Evolutionary conservation across 2,329 filamentous ascomycete species (phyloP).

Genomic region (Aspergillus sp.): DNA sequence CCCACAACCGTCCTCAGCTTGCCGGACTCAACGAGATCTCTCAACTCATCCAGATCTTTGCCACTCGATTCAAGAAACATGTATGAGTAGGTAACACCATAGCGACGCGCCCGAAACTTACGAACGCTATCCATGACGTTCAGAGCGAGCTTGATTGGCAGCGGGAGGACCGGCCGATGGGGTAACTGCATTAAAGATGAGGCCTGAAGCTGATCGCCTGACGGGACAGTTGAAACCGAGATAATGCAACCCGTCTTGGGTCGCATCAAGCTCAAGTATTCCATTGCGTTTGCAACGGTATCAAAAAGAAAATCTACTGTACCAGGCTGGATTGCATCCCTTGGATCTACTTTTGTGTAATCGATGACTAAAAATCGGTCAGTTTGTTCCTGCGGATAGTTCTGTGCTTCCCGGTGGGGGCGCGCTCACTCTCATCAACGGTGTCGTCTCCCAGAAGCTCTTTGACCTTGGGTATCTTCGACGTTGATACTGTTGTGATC

Average conservation of each 20-base stretch:
- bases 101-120: constrained; percentile 32
- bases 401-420: background rate
- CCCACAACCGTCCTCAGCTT: constrained; percentile 46
- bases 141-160: constrained; percentile 19
- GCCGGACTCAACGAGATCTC: constrained; percentile 40
- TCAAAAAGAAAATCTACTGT: constrained; percentile 53
- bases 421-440: constrained; percentile 41
- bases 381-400: background rate
- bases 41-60: constrained; percentile 43
- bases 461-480: constrained; percentile 49
- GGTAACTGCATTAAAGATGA: constrained; percentile 22
- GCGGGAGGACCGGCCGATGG: background rate
- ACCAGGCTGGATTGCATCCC: constrained; percentile 36
- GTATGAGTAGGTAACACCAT: constrained; percentile 44
- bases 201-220: constrained; percentile 34
- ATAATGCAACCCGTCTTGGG: constrained; percentile 32
- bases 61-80: constrained; percentile 43
- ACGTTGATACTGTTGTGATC: constrained; percentile 53
- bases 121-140: constrained; percentile 28
- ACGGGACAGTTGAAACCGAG: constrained; percentile 36
- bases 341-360: constrained; percentile 46
- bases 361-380: constrained; percentile 41
- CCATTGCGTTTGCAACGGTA: constrained; percentile 44
- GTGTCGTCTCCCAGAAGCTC: constrained; percentile 42
- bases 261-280: constrained; percentile 44